These are phyloP conservation scores for Xylaria palmicola DNA, from an alignment of 495 filamentous ascomycete genomes.

Conservation along the genomic window DNA sequence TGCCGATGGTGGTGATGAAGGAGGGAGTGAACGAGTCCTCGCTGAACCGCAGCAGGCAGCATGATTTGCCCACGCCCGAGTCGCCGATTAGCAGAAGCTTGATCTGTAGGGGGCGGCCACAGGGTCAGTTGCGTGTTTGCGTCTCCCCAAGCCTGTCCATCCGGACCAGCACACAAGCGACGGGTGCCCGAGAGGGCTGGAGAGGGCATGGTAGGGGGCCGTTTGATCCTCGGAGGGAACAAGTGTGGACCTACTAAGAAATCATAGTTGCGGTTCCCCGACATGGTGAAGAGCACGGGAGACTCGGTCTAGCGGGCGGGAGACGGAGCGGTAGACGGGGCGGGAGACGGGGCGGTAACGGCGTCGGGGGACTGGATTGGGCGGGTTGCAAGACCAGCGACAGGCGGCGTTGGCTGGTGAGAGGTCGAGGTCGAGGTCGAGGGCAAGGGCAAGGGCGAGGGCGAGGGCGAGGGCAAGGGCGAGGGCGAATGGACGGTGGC, in stretches of 20 bases:
- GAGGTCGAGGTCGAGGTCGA: not conserved
- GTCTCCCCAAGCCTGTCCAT: not conserved
- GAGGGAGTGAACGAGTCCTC: constrained; percentile 98
- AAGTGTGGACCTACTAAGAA: constrained; percentile 70
- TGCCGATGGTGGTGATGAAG: constrained; percentile 99
- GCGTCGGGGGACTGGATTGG: not conserved
- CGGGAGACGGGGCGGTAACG: not conserved
- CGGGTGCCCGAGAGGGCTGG: constrained; percentile 6
- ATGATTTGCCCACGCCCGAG: constrained; percentile 97
- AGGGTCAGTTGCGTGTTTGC: constrained; percentile 1
- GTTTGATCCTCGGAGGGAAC: constrained; percentile 6
- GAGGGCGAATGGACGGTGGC: no score
- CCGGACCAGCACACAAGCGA: not conserved
- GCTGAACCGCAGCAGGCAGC: constrained; percentile 96
- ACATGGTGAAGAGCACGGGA: constrained; percentile 60
- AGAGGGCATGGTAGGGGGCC: not conserved
- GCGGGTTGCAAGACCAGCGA: constrained; percentile 3
- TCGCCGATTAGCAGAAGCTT: constrained; percentile 98
- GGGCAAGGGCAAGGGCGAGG: no score
- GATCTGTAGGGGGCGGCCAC: constrained; percentile 59
- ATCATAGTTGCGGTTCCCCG: constrained; percentile 96
- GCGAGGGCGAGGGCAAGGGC: no score
- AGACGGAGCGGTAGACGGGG: not conserved
- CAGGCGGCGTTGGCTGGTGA: not conserved
- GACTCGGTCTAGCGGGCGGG: constrained; percentile 20